Evolutionary conservation across 129 eudicot genomes (phyloP).

Genomic region (carrot (Daucus carota)): DH1_v3.0 NC_030386.2:36462001-36462500

Average conservation of each 20-base stretch:
- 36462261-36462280: constrained; percentile 40
- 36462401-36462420: background rate
- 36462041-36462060: background rate
- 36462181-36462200: constrained; percentile 19
- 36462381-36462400: background rate
- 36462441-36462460: background rate
- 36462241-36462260: constrained; percentile 46
- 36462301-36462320: constrained; percentile 39
- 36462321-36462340: background rate
- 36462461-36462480: background rate
- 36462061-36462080: background rate
- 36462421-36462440: background rate
- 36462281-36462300: constrained; percentile 64
- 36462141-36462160: constrained; percentile 22
- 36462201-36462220: constrained; percentile 35
- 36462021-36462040: background rate
- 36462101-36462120: constrained; percentile 10
- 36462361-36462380: background rate
- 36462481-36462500: background rate
- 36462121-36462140: constrained; percentile 42
- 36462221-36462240: constrained; percentile 56
- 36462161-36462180: constrained; percentile 30
- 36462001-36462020: background rate
- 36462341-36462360: constrained; percentile 23
- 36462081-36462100: background rate